These are phyloP conservation scores for Fusarium anthophilum DNA, from an alignment of 2,329 filamentous ascomycete species.

Conservation along the genomic window DNA sequence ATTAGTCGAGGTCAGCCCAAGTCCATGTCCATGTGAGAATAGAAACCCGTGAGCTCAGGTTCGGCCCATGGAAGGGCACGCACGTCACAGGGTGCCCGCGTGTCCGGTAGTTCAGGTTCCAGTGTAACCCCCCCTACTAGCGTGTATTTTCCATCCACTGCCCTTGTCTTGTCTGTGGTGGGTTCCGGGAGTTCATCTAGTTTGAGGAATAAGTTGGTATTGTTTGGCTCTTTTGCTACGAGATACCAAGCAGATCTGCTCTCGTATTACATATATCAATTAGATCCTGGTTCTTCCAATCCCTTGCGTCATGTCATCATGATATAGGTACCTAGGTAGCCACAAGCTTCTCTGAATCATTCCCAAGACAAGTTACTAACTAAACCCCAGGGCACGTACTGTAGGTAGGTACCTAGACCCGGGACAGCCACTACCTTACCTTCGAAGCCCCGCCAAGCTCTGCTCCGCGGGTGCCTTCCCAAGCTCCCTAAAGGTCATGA, in stretches of 20 bases:
- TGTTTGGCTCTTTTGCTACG: neutral
- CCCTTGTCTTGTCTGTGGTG: neutral
- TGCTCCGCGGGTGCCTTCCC: conserved; percentile 13
- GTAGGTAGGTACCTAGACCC: neutral
- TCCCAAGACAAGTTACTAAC: neutral
- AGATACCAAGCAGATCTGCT: neutral
- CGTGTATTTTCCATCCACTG: neutral
- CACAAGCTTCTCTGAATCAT: neutral
- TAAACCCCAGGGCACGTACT: neutral
- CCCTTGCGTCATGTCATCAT: neutral
- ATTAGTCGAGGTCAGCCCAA: conserved; percentile 1
- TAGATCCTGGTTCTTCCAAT: neutral
- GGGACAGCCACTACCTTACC: conserved; percentile 4
- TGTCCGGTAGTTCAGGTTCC: conserved; percentile 33
- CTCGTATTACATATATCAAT: neutral
- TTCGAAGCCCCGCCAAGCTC: conserved; percentile 4
- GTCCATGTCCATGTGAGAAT: conserved; percentile 25
- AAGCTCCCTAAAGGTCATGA: conserved; percentile 17
- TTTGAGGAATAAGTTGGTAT: neutral
- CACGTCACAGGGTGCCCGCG: conserved; percentile 24
- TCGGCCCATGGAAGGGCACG: conserved; percentile 5
- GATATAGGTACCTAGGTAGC: neutral
- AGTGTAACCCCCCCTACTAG: conserved; percentile 18
- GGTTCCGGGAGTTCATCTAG: neutral
- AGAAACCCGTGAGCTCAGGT: neutral